Conservation (phyloP, 306 rosid genomes). For the Ziziphus jujuba region DNA sequence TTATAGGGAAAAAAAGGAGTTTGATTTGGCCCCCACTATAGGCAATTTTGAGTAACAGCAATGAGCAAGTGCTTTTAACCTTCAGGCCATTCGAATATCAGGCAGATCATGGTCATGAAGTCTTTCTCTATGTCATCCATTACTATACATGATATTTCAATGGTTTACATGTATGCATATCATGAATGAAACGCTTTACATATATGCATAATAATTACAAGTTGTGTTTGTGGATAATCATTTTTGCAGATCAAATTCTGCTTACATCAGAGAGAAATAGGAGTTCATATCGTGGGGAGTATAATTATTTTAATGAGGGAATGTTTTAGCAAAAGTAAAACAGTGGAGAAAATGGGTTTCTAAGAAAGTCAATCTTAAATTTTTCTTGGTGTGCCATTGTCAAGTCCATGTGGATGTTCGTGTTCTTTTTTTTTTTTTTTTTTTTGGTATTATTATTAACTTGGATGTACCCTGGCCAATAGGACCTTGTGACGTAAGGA, state of each 20-base stretch:
- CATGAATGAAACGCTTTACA: conserved; percentile 28
- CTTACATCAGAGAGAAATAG: conserved; percentile 50
- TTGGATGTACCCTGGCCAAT: conserved; percentile 18
- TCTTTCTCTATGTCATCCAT: conserved; percentile 31
- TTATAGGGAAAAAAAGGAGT: conserved; percentile 60
- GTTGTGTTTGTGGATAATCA: conserved; percentile 69
- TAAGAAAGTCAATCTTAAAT: conserved; percentile 48
- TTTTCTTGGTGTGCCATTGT: conserved; percentile 37
- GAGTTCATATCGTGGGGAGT: conserved; percentile 49
- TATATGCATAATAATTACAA: conserved; percentile 36
- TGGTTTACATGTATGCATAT: neutral
- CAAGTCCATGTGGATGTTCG: conserved; percentile 24
- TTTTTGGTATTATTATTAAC: no score
- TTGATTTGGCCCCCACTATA: conserved; percentile 43
- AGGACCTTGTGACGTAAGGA: conserved; percentile 30
- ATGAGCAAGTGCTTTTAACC: conserved; percentile 32
- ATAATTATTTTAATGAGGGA: conserved; percentile 49
- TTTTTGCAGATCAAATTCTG: conserved; percentile 48
- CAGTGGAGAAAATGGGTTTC: conserved; percentile 32
- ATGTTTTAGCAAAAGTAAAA: conserved; percentile 47
- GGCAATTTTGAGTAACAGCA: conserved; percentile 5
- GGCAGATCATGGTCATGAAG: conserved; percentile 30
- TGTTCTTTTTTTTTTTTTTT: neutral
- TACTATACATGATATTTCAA: conserved; percentile 4
- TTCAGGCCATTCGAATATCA: conserved; percentile 33